Conservation (phyloP, 2,329 filamentous ascomycete species). For the Clonostachys sp. region DNA sequence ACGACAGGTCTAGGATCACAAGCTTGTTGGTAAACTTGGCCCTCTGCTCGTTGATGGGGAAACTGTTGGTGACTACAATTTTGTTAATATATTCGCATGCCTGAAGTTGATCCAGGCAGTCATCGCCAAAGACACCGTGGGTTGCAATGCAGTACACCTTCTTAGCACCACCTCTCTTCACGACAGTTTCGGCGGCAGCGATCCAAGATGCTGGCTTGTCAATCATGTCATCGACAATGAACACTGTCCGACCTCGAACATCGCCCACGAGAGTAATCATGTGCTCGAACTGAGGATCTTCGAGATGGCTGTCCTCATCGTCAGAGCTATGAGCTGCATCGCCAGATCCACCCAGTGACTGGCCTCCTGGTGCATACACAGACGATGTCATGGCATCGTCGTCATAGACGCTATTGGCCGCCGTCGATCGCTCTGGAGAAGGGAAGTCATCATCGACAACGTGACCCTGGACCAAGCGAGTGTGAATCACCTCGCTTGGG, state of each 20-base stretch:
- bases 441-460: slow-evolving; percentile 92
- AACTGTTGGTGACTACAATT: slow-evolving; percentile 95
- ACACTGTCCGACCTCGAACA: slow-evolving; percentile 80
- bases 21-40: slow-evolving; percentile 73
- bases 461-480: slow-evolving; percentile 86
- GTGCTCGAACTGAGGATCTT: slow-evolving; percentile 77
- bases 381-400: slow-evolving; percentile 84
- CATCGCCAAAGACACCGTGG: slow-evolving; percentile 87
- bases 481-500: slow-evolving; percentile 85
- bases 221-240: slow-evolving; percentile 98
- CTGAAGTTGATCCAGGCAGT: slow-evolving; percentile 85
- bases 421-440: slow-evolving; percentile 67
- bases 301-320: slow-evolving; percentile 87
- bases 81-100: slow-evolving; percentile 89
- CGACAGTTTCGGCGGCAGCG: slow-evolving; percentile 91
- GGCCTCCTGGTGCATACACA: slow-evolving; percentile 65
- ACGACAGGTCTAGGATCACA: slow-evolving; percentile 83
- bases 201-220: slow-evolving; percentile 98
- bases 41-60: slow-evolving; percentile 79
- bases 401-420: slow-evolving; percentile 60
- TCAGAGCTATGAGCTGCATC: slow-evolving; percentile 82
- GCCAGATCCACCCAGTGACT: slow-evolving; percentile 73
- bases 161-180: slow-evolving; percentile 86
- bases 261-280: slow-evolving; percentile 98
- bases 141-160: slow-evolving; percentile 98